These are phyloP conservation scores for Termitomyces bulborhizus DNA, from an alignment of 768 basidiomycete species.

Conservation along the genomic window DNA sequence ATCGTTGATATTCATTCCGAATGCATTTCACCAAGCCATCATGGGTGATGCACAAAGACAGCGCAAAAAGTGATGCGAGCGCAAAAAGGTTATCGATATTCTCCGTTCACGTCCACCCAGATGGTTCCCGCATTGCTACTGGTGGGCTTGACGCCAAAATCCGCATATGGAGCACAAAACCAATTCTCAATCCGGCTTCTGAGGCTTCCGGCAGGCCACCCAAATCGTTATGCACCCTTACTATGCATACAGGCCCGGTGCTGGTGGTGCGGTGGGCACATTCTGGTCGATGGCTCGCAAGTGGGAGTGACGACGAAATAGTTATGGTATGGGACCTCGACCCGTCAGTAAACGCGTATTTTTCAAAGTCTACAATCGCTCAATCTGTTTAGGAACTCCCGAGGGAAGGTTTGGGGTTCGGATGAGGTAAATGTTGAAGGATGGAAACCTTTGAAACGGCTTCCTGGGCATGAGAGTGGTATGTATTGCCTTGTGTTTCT, in stretches of 20 bases:
- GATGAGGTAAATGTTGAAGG: constrained; percentile 96
- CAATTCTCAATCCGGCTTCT: constrained; percentile 74
- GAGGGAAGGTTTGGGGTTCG: constrained; percentile 88
- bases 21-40: constrained; percentile 89
- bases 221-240: constrained; percentile 84
- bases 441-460: constrained; percentile 89
- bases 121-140: constrained; percentile 94
- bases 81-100: constrained; percentile 80
- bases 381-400: constrained; percentile 47
- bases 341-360: constrained; percentile 55
- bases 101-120: constrained; percentile 91
- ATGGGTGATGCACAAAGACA: constrained; percentile 82
- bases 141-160: constrained; percentile 95
- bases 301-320: constrained; percentile 93
- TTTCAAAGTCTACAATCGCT: constrained; percentile 1
- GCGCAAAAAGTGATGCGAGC: constrained; percentile 54
- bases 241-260: constrained; percentile 93
- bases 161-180: constrained; percentile 95
- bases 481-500: constrained; percentile 17
- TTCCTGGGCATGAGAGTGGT: constrained; percentile 96
- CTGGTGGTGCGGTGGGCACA: constrained; percentile 91
- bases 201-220: constrained; percentile 68
- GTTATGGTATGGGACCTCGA: constrained; percentile 98
- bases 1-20: background rate
- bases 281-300: constrained; percentile 90